phyloP scores from a whole-genome alignment of 2,329 filamentous ascomycete genomes.

The Colletotrichum liriopes region DNA sequence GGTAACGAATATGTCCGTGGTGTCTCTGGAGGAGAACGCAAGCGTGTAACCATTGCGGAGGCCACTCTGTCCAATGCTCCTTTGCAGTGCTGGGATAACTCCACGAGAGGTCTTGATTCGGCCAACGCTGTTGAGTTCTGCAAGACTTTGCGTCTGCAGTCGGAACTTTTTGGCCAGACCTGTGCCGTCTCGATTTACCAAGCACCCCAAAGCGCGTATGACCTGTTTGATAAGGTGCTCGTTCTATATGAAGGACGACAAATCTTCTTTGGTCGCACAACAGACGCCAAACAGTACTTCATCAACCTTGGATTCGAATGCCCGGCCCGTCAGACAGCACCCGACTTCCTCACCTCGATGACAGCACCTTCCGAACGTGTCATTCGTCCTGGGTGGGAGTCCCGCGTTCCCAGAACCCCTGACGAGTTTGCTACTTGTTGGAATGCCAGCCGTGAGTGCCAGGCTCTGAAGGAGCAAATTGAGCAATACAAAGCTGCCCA shows the following conservation, averaged over 20 bases:
- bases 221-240: slow-evolving; percentile 76
- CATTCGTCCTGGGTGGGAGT: slow-evolving; percentile 47
- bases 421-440: slow-evolving; percentile 52
- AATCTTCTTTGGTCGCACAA: slow-evolving; percentile 76
- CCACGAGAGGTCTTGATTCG: slow-evolving; percentile 62
- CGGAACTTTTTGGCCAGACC: slow-evolving; percentile 48
- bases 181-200: slow-evolving; percentile 68
- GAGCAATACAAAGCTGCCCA: slow-evolving; percentile 46
- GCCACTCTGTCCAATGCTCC: slow-evolving; percentile 50
- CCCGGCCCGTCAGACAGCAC: slow-evolving; percentile 72
- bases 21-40: slow-evolving; percentile 69
- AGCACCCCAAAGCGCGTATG: slow-evolving; percentile 71
- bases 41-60: slow-evolving; percentile 57
- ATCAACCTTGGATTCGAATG: slow-evolving; percentile 76
- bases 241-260: slow-evolving; percentile 78
- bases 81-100: slow-evolving; percentile 60
- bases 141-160: slow-evolving; percentile 48
- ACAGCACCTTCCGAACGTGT: slow-evolving; percentile 54
- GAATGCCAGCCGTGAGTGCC: slow-evolving; percentile 47
- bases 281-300: slow-evolving; percentile 76
- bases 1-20: slow-evolving; percentile 70
- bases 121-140: slow-evolving; percentile 45
- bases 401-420: slow-evolving; percentile 49
- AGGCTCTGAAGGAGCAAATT: slow-evolving; percentile 49
- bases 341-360: slow-evolving; percentile 80